Evolutionary conservation across 1,284 basidiomycete species (phyloP), one percentile per base, ranked within the genome.

Genomic region (Mycosarcoma maydis): DNA sequence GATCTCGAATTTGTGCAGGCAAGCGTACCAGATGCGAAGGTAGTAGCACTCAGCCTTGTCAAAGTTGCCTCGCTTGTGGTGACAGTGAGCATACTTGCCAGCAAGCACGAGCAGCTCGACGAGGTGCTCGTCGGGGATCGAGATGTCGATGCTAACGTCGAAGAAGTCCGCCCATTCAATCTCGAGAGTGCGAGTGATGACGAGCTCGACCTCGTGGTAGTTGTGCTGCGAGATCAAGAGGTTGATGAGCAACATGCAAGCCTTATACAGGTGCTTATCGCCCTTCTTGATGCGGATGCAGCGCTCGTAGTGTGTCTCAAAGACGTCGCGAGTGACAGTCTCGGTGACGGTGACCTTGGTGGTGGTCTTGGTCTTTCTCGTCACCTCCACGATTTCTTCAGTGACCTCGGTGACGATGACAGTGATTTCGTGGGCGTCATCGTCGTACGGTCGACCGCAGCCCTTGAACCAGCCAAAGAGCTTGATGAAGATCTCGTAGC

Each of bases 381-480:
- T 36, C n/a, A 37, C 34, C 45, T 49, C 46, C 6, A 23, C 37
- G 46, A 49, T 37, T 37, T 49, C 46, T 14, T 49, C 46, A 14
- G 37, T 37, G 9, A 49, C 46, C 10, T 38, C 46, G 26, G 37
- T 39, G 27, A 49, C 37, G 13, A 49, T 7, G 6, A 49, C 36
- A 3, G 37, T 39, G 16, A 49, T 23, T 24, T 47, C 45, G 34
- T 47, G 45, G 5, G 33, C 33, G 2, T 47, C 45, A 11, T 36
- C 33, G 8, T 47, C 45, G n/a, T 47, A 16, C 3, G 6, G 23
- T 8, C 34, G 33, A 4, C 33, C 45, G 33, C 36, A 38, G 3
- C 45, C 33, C n/a, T 47, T 47, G 45, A 36, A 47, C 45, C 45
- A 47, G 23, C 45, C 45, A 29, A 47, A 47, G 8, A 47, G 16